Conservation (phyloP, 2,329 filamentous ascomycete genomes). For the Curvularia lunata region DNA sequence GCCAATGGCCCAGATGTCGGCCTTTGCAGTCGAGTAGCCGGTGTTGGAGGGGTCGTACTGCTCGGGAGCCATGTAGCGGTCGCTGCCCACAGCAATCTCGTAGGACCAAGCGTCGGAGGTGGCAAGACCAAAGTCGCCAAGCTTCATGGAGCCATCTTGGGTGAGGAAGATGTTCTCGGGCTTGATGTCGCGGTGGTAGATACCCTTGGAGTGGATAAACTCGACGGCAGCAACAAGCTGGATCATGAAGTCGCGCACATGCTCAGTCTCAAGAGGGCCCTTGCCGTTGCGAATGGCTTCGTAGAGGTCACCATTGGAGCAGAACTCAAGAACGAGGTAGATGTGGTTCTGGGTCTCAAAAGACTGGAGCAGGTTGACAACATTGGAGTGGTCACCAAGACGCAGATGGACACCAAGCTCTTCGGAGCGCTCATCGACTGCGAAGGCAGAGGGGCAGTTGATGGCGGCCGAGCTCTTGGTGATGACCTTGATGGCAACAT, state of each 20-base stretch:
- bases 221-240: conserved; percentile 88
- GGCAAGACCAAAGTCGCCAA: conserved; percentile 94
- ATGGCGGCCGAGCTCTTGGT: conserved; percentile 75
- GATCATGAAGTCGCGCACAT: conserved; percentile 97
- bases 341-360: conserved; percentile 92
- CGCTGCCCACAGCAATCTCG: conserved; percentile 93
- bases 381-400: conserved; percentile 82
- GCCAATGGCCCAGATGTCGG: conserved; percentile 96
- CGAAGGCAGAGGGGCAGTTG: conserved; percentile 67
- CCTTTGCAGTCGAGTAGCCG: conserved; percentile 91
- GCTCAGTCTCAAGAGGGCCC: conserved; percentile 91
- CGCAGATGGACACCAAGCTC: conserved; percentile 80
- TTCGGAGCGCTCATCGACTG: conserved; percentile 82
- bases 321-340: conserved; percentile 95
- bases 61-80: conserved; percentile 98
- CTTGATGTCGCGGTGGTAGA: conserved; percentile 98
- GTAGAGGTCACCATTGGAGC: conserved; percentile 92
- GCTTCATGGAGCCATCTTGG: conserved; percentile 86
- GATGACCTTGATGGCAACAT: conserved; percentile 95
- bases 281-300: conserved; percentile 91
- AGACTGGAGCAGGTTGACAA: conserved; percentile 88
- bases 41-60: conserved; percentile 88
- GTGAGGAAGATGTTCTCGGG: conserved; percentile 98
- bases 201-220: conserved; percentile 86
- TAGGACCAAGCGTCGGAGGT: conserved; percentile 89